Evolutionary conservation across 345 rosid genomes (phyloP), one percentile per base, ranked within the genome.

Genomic region (Eutrema japonicum): DNA sequence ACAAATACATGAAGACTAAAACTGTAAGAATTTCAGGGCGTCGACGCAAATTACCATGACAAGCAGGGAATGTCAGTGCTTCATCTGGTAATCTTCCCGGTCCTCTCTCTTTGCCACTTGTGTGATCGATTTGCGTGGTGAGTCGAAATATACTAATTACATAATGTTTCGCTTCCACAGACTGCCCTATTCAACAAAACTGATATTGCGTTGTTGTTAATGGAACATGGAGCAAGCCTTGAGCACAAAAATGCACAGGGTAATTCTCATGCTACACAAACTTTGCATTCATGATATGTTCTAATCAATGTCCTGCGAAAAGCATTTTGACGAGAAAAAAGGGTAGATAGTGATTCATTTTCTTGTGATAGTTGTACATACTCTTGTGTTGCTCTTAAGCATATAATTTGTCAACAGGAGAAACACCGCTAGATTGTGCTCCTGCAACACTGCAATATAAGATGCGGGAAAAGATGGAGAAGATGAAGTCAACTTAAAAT

Each of bases 231-330:
- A 77, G 99, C 96, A 70, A 90, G 88, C 84, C 66, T 89, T 73
- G 93, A 86, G 56, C 69, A 80, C 83, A 87, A 84, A 85, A 95
- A 95, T 80, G 96, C 96, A 26, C 99, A 95, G 83, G 99, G 99
- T 92, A 78, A 53, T 43, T 68, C 41, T 41, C 18, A 51, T 68
- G 13, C 11, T 47, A 33, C 38, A 14, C 61, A 32, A 32, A 46
- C 41, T 58, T 73, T 54, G 26, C 61, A 8, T 55, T 26, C 30
- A 45, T 48, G 32, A 33, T 14, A 5, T 54, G 22, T 33, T 12
- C 26, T 48, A 43, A 18, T 47, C 33, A 50, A 4, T 36, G 35
- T 11, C 37, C 46, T 16, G 4, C 14, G 3, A n/a, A 37, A 62
- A 45, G 33, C 18, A 12, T 40, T 52, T 52, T n/a, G 2, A 42